Conservation (phyloP, 23 red algal genomes). For the Gracilaria gracilis region DNA sequence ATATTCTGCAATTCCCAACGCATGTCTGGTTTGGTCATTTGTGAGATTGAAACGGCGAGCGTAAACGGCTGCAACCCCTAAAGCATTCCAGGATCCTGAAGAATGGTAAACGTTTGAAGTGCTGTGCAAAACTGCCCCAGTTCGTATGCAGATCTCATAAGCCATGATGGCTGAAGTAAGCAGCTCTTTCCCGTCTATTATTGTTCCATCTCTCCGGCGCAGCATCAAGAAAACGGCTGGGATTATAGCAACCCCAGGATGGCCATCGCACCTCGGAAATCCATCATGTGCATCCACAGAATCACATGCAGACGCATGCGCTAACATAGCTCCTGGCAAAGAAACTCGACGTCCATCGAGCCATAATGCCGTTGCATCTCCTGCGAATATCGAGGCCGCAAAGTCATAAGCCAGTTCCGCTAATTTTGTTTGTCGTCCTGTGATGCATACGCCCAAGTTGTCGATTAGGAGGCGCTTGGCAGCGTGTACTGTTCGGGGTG, state of each 20-base stretch:
- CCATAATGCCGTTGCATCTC: background rate
- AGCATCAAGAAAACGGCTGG: background rate
- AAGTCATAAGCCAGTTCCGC: background rate
- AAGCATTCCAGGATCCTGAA: background rate
- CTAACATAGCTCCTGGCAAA: background rate
- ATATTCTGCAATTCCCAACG: constrained; percentile 1
- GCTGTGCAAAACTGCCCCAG: background rate
- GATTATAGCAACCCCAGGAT: constrained; percentile 2
- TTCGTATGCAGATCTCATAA: background rate
- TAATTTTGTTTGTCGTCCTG: background rate
- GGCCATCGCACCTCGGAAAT: background rate
- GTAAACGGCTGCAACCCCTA: background rate
- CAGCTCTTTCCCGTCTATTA: constrained; percentile 3
- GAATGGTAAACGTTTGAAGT: constrained; percentile 5
- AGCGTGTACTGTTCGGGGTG: background rate
- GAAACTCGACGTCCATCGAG: constrained; percentile 6
- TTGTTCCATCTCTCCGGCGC: background rate
- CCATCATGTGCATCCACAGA: constrained; percentile 15
- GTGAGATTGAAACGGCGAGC: constrained; percentile 1
- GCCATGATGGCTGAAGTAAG: background rate
- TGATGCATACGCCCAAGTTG: constrained; percentile 13
- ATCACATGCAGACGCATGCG: background rate
- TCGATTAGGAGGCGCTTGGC: background rate
- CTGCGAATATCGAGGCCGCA: background rate
- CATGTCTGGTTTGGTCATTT: background rate